Evolutionary conservation across 345 rosid genomes (phyloP).

Genomic region (rapeseed (Brassica napus)): Da-Ae NC_063446.1:3497501-3498000

Average conservation of each 20-base stretch:
- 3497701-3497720: slow-evolving; percentile 57
- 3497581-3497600: slow-evolving; percentile 59
- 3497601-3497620: slow-evolving; percentile 64
- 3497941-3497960: slow-evolving; percentile 58
- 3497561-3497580: slow-evolving; percentile 60
- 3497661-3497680: slow-evolving; percentile 58
- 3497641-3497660: slow-evolving; percentile 66
- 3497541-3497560: slow-evolving; percentile 66
- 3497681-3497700: slow-evolving; percentile 69
- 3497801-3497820: slow-evolving; percentile 55
- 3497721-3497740: slow-evolving; percentile 68
- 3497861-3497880: slow-evolving; percentile 52
- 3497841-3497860: slow-evolving; percentile 61
- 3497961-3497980: slow-evolving; percentile 87
- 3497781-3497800: slow-evolving; percentile 70
- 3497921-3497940: slow-evolving; percentile 81
- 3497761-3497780: slow-evolving; percentile 65
- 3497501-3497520: slow-evolving; percentile 72
- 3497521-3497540: slow-evolving; percentile 59
- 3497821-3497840: slow-evolving; percentile 66
- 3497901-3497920: slow-evolving; percentile 58
- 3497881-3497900: slow-evolving; percentile 64
- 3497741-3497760: slow-evolving; percentile 72
- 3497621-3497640: slow-evolving; percentile 55
- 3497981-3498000: slow-evolving; percentile 64